Conservation (phyloP, 805 yeast genomes). For the Candida sithepensis region DNA sequence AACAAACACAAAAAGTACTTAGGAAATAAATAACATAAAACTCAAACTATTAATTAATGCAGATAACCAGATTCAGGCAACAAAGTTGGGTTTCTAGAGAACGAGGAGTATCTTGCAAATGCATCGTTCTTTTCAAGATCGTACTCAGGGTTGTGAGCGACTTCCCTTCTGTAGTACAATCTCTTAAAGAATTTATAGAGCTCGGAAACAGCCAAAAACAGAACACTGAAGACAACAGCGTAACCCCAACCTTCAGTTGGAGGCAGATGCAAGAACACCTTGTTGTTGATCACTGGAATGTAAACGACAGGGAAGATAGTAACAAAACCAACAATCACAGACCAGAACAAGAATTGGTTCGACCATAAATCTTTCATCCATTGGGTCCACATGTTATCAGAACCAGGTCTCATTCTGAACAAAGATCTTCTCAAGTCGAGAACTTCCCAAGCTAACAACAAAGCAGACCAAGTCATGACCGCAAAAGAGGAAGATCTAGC, state of each 20-base stretch:
- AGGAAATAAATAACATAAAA: not conserved
- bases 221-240: constrained; percentile 54
- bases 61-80: constrained; percentile 13
- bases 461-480: constrained; percentile 83
- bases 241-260: constrained; percentile 82
- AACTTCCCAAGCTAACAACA: constrained; percentile 82
- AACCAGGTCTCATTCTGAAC: constrained; percentile 65
- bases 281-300: constrained; percentile 80
- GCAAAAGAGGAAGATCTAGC: constrained; percentile 79
- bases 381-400: constrained; percentile 57
- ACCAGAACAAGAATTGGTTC: constrained; percentile 79
- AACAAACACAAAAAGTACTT: not conserved
- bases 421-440: constrained; percentile 67
- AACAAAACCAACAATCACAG: constrained; percentile 64
- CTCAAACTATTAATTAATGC: constrained; percentile 5
- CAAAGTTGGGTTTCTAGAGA: constrained; percentile 50
- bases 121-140: constrained; percentile 63
- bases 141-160: constrained; percentile 54
- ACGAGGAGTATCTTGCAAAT: constrained; percentile 57
- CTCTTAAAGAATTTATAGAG: constrained; percentile 67
- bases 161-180: constrained; percentile 39
- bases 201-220: constrained; percentile 62
- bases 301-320: constrained; percentile 79
- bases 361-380: constrained; percentile 63
- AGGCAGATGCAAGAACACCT: constrained; percentile 69